Percentiles rank a stretch among this genome's conserved stretches.
Evolutionary conservation across 106 monocot genomes (phyloP).

Genomic region (Phalaenopsis aphrodite): DNA sequence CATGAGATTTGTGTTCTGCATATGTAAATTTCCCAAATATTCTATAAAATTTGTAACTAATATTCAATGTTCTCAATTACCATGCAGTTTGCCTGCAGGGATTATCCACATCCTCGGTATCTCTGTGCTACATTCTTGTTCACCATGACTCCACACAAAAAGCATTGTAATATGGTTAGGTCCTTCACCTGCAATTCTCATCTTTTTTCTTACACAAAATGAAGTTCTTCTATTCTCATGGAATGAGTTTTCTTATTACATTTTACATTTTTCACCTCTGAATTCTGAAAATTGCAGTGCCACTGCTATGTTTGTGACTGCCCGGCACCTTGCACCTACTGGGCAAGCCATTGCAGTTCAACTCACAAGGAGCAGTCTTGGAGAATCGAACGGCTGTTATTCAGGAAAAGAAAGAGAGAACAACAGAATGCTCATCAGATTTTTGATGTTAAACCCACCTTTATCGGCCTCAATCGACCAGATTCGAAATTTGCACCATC

Average conservation of each 20-base stretch:
- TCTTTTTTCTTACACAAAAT: neutral
- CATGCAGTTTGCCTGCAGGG: constrained; percentile 53
- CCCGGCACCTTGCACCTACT: constrained; percentile 67
- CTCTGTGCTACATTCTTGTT: constrained; percentile 45
- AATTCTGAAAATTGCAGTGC: constrained; percentile 48
- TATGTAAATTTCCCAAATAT: neutral
- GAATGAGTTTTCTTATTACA: neutral
- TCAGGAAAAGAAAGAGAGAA: constrained; percentile 16
- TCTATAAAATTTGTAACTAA: neutral
- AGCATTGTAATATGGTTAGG: constrained; percentile 31
- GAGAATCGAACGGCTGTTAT: constrained; percentile 37
- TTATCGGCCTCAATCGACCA: no score
- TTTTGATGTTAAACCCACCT: neutral
- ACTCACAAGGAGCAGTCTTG: constrained; percentile 58
- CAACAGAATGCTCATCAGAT: neutral
- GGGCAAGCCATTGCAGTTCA: constrained; percentile 77
- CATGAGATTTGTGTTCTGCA: no score
- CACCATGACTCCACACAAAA: constrained; percentile 28
- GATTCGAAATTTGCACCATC: neutral
- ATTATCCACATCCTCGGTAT: constrained; percentile 54
- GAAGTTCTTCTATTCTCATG: neutral
- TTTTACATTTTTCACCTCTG: neutral
- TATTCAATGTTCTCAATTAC: neutral
- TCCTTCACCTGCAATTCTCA: neutral
- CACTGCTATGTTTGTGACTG: constrained; percentile 91